Evolutionary conservation across 805 yeast genomes (phyloP).

Genomic region (Myxozyma mucilagina): DNA sequence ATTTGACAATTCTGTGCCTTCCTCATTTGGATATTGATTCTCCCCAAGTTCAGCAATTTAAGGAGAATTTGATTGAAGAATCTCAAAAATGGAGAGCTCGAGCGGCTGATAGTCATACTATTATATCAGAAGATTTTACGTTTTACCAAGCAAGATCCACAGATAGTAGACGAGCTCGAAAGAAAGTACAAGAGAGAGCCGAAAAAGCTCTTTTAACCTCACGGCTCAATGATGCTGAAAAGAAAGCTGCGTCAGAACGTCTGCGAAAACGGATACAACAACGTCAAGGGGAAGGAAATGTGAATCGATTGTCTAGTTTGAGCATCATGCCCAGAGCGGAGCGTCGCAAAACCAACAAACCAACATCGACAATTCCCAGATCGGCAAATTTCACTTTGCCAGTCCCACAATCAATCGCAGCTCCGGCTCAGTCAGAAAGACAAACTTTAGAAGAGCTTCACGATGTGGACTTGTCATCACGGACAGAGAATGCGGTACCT

Average conservation of each 20-base stretch:
- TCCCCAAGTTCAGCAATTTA: constrained; percentile 31
- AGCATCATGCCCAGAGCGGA: not conserved
- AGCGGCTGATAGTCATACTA: not conserved
- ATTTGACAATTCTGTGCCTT: constrained; percentile 37
- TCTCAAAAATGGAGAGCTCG: not conserved
- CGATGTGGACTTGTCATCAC: not conserved
- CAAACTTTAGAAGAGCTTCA: not conserved
- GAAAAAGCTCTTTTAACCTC: constrained; percentile 20
- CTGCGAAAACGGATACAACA: constrained; percentile 13
- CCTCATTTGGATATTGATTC: constrained; percentile 34
- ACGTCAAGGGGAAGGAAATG: constrained; percentile 1
- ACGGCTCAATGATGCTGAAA: constrained; percentile 6
- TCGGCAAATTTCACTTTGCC: not conserved
- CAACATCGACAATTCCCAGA: not conserved
- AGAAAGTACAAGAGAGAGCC: constrained; percentile 19
- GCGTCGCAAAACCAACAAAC: not conserved
- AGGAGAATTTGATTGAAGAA: constrained; percentile 20
- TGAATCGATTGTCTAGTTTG: not conserved
- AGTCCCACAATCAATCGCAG: not conserved
- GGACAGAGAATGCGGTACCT: not conserved
- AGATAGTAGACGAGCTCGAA: not conserved
- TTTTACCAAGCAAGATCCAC: constrained; percentile 24
- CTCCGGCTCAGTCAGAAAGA: not conserved
- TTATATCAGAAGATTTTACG: constrained; percentile 25
- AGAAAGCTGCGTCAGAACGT: constrained; percentile 22